Evolutionary conservation across 2,329 filamentous ascomycete genomes (phyloP).

Genomic region (Mycogone perniciosa): DNA sequence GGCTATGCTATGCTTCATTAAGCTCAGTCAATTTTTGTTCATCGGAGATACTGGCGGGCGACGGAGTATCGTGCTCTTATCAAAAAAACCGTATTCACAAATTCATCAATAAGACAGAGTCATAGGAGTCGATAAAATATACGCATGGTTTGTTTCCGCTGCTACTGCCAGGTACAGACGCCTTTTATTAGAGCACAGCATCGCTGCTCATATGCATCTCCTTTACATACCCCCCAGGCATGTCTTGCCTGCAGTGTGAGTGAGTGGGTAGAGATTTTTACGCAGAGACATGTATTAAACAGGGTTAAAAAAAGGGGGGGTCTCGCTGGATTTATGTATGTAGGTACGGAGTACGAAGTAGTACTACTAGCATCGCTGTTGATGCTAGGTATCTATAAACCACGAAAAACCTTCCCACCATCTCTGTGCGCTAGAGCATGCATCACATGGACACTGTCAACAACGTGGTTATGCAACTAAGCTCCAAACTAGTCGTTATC

Average conservation of each 20-base stretch:
- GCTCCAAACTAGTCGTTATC: constrained; percentile 7
- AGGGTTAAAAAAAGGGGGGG: not conserved
- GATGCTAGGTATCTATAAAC: not conserved
- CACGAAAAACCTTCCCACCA: not conserved
- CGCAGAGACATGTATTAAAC: too few relatives aligned
- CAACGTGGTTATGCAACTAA: constrained; percentile 14
- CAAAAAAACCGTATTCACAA: not conserved
- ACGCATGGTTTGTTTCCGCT: not conserved
- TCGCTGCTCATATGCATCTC: too few relatives aligned
- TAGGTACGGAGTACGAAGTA: too few relatives aligned
- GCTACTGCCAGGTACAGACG: constrained; percentile 4
- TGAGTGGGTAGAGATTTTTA: not conserved
- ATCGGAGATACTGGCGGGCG: constrained; percentile 5
- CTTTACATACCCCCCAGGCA: not conserved
- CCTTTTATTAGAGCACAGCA: not conserved
- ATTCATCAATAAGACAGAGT: not conserved
- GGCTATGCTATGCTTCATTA: not conserved
- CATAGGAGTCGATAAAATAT: not conserved
- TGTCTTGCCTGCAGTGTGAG: not conserved
- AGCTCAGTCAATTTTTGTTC: not conserved
- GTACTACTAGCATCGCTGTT: too few relatives aligned
- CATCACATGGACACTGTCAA: constrained; percentile 13
- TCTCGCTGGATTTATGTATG: too few relatives aligned
- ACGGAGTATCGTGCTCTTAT: not conserved
- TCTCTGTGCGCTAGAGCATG: constrained; percentile 9